Base-by-base conservation (phyloP, 306 rosid species). In the Gastrolobium bilobum region DNA sequence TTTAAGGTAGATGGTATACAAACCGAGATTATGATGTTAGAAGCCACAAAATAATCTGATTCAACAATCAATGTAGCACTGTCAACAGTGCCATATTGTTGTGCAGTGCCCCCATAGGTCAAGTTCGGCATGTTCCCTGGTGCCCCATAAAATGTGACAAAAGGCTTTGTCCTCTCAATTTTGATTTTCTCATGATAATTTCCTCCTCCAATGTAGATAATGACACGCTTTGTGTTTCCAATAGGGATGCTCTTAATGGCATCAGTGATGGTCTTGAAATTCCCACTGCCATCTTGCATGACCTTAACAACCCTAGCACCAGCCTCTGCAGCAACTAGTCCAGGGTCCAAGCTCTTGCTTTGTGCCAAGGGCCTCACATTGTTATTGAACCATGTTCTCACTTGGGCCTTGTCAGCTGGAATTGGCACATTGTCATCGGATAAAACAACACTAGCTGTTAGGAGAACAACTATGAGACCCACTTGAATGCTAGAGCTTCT, bases 201-300 rank as follows among this genome's bases (percentile, higher is more conserved):
- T 29, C 98, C 97, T 0, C 14, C 54, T 34, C 90, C 91, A 10
- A 93, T 88, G 40, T 78, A 67, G 11, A 93, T 6, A 53, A 89
- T 78, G 44, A 88, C 88, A 11, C 97, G 87, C 4, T 71, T 79
- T 0, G 80, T 76, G 66, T 93, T 93, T 0, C 75, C 87, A 0
- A 0, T 13, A 3, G 93, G 94, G 43, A 93, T 76, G 72, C 89
- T 87, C 0, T 83, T 73, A 26, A 91, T 4, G 30, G 98, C 97
- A 0, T 83, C 97, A 0, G 30, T 60, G 7, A 93, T 33, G 7
- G 84, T 91, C 68, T 72, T 86, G 71, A 81, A 93, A 2, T 91
- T 34, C 5, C 93, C 97, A 0, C 81, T 80, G 0, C 97, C 94
- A 51, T 82, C 77, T 29, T 73, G 9, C 74, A 26, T 80, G 0